Base-by-base conservation (phyloP, 2,329 filamentous ascomycete genomes). In the Fulvia fulva region DNA sequence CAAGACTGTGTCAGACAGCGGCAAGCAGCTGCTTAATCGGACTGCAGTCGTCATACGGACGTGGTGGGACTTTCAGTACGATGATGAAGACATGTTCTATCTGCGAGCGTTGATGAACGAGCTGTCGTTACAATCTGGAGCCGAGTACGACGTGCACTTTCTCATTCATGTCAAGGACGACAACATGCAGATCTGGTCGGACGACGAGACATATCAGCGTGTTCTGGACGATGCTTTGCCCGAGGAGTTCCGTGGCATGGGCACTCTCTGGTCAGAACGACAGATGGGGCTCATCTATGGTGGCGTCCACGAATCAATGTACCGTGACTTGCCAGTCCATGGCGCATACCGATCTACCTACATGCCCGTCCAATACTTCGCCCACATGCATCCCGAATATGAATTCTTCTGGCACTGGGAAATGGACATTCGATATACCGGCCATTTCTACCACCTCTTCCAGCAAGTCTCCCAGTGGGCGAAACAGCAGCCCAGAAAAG, bases 381-480 rank as follows among this genome's bases (percentile, higher is more conserved):
- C 92, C 5, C 86, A 92, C 69, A 83, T 85, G 67, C 91, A 96
- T 73, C 89, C 90, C 1, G 91, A 96, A 72, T 96, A 92, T 70
- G 90, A 95, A 50, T 90, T 86, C 75, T 91, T 91, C 74, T 96
- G 91, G 91, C 90, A 96, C 65, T 95, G 91, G 90, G 91, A 96
- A 74, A 93, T 96, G 87, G 91, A 96, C 68, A 85, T 92, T 46
- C 87, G 91, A 28, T 96, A 95, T 73, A 94, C 89, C 0, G 91
- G 91, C 34, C 91, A 96, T 74, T 93, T 89, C 77, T 91, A 91
- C 73, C 87, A 92, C 68, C 81, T 93, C 14, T 87, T 93, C 63
- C 80, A 87, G 61, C 82, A 85, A 45, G 78, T 90, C 12, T 80
- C 81, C 14, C 76, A 80, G 47, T 93, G 88, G 85, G 84, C 86